Evolutionary conservation across 345 rosid genomes (phyloP).

Genomic region (Punica granatum): DNA sequence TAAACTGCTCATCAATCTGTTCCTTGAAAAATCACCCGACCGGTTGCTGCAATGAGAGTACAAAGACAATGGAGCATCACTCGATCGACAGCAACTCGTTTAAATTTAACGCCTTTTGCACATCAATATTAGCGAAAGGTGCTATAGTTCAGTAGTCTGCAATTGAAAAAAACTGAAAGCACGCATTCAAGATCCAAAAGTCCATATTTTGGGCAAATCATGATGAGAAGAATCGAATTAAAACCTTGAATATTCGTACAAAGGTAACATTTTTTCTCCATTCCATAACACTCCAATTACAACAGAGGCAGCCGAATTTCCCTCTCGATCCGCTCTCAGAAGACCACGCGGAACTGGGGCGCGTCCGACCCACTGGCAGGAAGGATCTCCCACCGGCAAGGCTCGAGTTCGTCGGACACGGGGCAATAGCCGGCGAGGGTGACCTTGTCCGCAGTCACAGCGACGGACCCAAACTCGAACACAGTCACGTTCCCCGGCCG

Average conservation of each 20-base stretch:
- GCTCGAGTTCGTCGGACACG: conserved; percentile 87
- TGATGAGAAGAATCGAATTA: neutral
- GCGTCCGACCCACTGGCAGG: conserved; percentile 67
- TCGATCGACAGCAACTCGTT: neutral
- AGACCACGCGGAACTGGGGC: conserved; percentile 88
- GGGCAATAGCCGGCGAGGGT: conserved; percentile 91
- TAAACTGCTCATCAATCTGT: neutral
- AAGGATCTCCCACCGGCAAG: conserved; percentile 85
- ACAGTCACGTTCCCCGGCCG: conserved; percentile 65
- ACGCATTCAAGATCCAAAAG: neutral
- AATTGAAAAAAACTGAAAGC: neutral
- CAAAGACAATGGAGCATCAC: neutral
- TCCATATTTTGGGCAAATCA: neutral
- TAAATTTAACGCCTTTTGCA: neutral
- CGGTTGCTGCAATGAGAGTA: neutral
- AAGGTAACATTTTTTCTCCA: neutral
- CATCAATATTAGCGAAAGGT: neutral
- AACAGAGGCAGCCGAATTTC: neutral
- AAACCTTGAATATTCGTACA: neutral
- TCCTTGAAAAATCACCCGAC: neutral
- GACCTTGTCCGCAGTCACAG: conserved; percentile 64
- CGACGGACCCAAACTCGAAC: conserved; percentile 85
- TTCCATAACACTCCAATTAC: neutral
- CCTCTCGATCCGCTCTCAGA: conserved; percentile 26
- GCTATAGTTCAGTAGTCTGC: neutral